Evolutionary conservation across 768 basidiomycete genomes (phyloP).

Genomic region (Symmetrospora coprosmae): DNA sequence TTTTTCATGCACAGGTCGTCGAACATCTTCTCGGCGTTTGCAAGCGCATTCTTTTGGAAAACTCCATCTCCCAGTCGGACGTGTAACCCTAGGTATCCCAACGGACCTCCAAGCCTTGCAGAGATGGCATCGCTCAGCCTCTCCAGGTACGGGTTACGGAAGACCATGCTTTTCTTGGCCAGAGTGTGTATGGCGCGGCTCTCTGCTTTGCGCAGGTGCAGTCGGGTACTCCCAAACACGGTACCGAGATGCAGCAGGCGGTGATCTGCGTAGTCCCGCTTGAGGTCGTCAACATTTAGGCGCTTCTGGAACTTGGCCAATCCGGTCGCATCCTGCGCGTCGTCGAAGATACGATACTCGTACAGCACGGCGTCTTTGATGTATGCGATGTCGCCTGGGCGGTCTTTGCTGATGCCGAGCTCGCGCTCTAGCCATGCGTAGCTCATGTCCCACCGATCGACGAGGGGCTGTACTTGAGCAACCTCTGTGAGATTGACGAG

Average conservation of each 20-base stretch:
- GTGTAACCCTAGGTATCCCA: conserved; percentile 50
- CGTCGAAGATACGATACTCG: conserved; percentile 52
- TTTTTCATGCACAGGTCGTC: conserved; percentile 46
- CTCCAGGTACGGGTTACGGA: conserved; percentile 44
- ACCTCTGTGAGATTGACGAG: conserved; percentile 46
- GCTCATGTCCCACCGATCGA: conserved; percentile 46
- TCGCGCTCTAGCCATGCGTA: conserved; percentile 42
- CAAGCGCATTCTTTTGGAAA: conserved; percentile 43
- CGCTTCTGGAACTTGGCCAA: conserved; percentile 32
- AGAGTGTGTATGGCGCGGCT: conserved; percentile 42
- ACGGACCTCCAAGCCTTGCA: conserved; percentile 39
- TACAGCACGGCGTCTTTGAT: conserved; percentile 50
- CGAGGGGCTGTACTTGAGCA: conserved; percentile 38
- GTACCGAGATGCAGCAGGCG: conserved; percentile 58
- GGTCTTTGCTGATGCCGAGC: conserved; percentile 36
- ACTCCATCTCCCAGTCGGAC: conserved; percentile 55
- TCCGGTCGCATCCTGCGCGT: conserved; percentile 28
- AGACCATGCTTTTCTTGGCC: conserved; percentile 49
- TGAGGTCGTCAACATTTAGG: conserved; percentile 36
- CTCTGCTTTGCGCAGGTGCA: conserved; percentile 43
- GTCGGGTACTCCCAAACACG: conserved; percentile 59
- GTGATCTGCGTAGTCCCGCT: conserved; percentile 40
- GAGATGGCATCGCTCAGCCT: conserved; percentile 43
- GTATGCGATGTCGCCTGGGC: conserved; percentile 39
- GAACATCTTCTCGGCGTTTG: conserved; percentile 46